Evolutionary conservation across 805 yeast species (phyloP).

Genomic region (Candida stauntonica): DNA sequence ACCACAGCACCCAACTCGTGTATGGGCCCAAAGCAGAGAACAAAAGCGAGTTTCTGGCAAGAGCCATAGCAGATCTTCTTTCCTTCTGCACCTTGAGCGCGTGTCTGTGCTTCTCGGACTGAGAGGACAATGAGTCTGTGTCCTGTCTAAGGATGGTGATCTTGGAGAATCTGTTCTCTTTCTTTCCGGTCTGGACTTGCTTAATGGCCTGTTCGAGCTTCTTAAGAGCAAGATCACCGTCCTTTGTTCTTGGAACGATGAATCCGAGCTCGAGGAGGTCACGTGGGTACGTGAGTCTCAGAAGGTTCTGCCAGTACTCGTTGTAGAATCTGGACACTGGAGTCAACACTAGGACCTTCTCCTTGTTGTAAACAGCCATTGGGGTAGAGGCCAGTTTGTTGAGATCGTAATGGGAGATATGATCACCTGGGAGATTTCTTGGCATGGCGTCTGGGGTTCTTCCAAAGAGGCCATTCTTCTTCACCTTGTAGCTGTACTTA

Average conservation of each 20-base stretch:
- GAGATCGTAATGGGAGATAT: slow-evolving; percentile 79
- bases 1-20: slow-evolving; percentile 94
- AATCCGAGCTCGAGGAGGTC: slow-evolving; percentile 84
- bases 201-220: slow-evolving; percentile 74
- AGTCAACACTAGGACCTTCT: slow-evolving; percentile 79
- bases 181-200: slow-evolving; percentile 58
- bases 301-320: slow-evolving; percentile 83
- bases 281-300: slow-evolving; percentile 76
- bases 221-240: slow-evolving; percentile 77
- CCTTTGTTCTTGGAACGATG: slow-evolving; percentile 76
- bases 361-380: slow-evolving; percentile 68
- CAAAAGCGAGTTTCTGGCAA: slow-evolving; percentile 87
- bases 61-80: slow-evolving; percentile 86
- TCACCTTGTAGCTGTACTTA: slow-evolving; percentile 26
- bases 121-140: slow-evolving; percentile 67
- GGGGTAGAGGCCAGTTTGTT: slow-evolving; percentile 71
- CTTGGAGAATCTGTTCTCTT: slow-evolving; percentile 67
- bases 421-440: slow-evolving; percentile 62
- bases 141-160: slow-evolving; percentile 91
- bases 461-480: slow-evolving; percentile 29
- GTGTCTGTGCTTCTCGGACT: slow-evolving; percentile 85
- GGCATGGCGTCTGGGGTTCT: slow-evolving; percentile 54
- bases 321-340: slow-evolving; percentile 87
- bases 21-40: slow-evolving; percentile 86
- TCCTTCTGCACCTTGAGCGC: slow-evolving; percentile 82